These are phyloP conservation scores for Nakazawaea ernobii DNA, from an alignment of 805 yeast species.

Conservation along the genomic window DNA sequence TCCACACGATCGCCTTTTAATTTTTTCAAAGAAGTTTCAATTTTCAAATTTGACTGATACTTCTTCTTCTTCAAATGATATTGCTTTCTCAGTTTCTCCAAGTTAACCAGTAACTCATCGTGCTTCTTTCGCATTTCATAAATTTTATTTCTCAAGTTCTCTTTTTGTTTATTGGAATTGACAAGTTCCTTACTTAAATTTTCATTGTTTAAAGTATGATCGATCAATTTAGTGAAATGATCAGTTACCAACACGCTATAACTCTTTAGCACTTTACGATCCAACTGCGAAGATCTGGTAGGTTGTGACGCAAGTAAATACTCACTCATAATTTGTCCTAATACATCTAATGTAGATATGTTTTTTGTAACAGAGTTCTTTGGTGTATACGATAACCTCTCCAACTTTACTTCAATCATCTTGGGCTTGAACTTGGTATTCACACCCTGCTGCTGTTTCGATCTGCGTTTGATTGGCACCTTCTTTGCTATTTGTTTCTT, in stretches of 20 bases:
- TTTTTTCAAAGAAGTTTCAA: background rate
- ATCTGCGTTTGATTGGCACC: background rate
- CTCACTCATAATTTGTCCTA: conserved; percentile 24
- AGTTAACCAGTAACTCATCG: conserved; percentile 15
- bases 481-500: background rate
- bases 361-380: conserved; percentile 7
- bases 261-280: conserved; percentile 7
- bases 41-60: conserved; percentile 10
- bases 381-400: conserved; percentile 9
- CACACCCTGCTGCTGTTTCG: background rate
- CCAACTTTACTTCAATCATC: conserved; percentile 7
- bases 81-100: conserved; percentile 17
- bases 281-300: conserved; percentile 13
- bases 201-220: conserved; percentile 29
- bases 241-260: conserved; percentile 19
- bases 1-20: background rate
- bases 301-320: conserved; percentile 18
- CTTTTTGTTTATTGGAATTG: conserved; percentile 23
- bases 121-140: conserved; percentile 23
- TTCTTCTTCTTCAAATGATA: conserved; percentile 13
- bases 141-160: conserved; percentile 23
- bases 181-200: conserved; percentile 23
- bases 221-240: conserved; percentile 28
- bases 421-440: no score
- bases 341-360: conserved; percentile 27